Base-by-base conservation (phyloP, 1,139 yeast species). In the Lodderomyces jiufengensis region DNA sequence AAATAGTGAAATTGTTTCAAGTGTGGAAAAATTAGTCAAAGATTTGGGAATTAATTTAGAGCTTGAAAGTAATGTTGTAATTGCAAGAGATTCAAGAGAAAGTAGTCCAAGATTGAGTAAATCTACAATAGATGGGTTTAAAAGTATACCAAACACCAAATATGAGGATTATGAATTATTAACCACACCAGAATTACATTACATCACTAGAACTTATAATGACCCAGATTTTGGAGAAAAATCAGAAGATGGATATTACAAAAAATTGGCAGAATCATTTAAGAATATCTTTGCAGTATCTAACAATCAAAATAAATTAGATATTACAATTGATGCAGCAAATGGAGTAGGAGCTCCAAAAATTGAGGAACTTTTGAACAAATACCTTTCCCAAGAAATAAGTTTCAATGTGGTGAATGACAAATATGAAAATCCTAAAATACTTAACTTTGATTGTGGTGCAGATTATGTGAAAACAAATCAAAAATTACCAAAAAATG, bases 331-430 rank as follows among this genome's bases (percentile, higher is more conserved):
- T 26, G 97, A 90, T 61, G 78, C 87, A 27, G 98, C 98, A 8
- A 92, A 92, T 55, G 99, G 99, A 11, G 86, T 92, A 29, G 99
- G 98, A 11, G 95, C 92, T 1, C 86, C 88, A 14, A 84, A 85
- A 54, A 67, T 82, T 22, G 51, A 60, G 21, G 70, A 73, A 29
- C 62, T 84, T 42, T 55, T 78, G 23, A 59, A 65, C 18, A 50
- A 63, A 14, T 61, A 66, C 37, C 60, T 82, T 41, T 47, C 57
- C 3, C 56, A 67, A 2, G 56, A 72, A 27, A 54, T 82, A 11
- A 55, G 66, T 4, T 60, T 59, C 33, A 54, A 57, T 1, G 60
- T 86, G 24, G 78, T 84, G 34, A 92, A 92, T 55, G 78, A 70
- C 39, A 61, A 73, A 16, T 80, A 72, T 48, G 52, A 65, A 14